Conservation (phyloP, 2,329 filamentous ascomycete genomes). For the Talaromyces amestolkiae region DNA sequence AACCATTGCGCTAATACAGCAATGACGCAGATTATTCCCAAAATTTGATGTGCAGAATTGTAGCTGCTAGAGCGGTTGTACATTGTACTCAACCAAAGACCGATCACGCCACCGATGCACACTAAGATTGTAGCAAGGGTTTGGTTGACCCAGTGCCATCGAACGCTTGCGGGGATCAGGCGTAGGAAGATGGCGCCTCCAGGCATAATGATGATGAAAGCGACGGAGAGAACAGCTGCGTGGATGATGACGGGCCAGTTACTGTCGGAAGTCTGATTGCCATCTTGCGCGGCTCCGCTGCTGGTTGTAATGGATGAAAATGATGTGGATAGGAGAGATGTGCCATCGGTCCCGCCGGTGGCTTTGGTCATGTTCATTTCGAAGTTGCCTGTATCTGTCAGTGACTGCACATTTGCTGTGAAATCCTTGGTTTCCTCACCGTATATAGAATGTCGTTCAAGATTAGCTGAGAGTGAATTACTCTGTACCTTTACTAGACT, state of each 20-base stretch:
- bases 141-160: slow-evolving; percentile 42
- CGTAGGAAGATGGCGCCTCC: slow-evolving; percentile 23
- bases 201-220: slow-evolving; percentile 25
- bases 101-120: slow-evolving; percentile 40
- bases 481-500: slow-evolving; percentile 18
- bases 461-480: slow-evolving; percentile 22
- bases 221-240: slow-evolving; percentile 20
- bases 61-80: slow-evolving; percentile 41
- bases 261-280: slow-evolving; percentile 18
- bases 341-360: slow-evolving; percentile 22
- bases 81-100: slow-evolving; percentile 40
- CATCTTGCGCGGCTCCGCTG: slow-evolving; percentile 19
- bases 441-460: slow-evolving; percentile 25
- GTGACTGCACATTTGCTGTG: not conserved
- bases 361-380: slow-evolving; percentile 24
- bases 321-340: slow-evolving; percentile 8
- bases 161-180: slow-evolving; percentile 23
- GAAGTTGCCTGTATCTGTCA: slow-evolving; percentile 15
- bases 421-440: slow-evolving; percentile 11
- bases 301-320: slow-evolving; percentile 19
- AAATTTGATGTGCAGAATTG: slow-evolving; percentile 48
- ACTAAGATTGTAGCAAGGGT: slow-evolving; percentile 38
- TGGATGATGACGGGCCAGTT: slow-evolving; percentile 26
- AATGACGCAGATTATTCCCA: slow-evolving; percentile 43
- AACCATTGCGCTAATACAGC: slow-evolving; percentile 36